These are phyloP conservation scores for Eragrostis nindensis DNA, from an alignment of 176 grass and related monocot genomes.

Conservation along the genomic window DNA sequence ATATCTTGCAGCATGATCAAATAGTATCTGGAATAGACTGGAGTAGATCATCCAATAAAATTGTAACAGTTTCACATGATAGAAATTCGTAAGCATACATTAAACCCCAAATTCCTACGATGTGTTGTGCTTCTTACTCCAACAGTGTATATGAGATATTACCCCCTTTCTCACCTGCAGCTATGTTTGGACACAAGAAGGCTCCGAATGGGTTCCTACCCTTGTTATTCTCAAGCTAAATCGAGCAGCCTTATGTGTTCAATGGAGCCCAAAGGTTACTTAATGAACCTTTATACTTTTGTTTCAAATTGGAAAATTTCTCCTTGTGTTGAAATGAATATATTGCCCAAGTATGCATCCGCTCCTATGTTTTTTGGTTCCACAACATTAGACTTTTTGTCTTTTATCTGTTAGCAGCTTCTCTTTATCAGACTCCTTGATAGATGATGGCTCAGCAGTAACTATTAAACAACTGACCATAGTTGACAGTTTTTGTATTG, in stretches of 20 bases:
- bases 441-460: constrained; percentile 14
- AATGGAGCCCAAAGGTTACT: constrained; percentile 90
- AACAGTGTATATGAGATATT: neutral
- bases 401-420: constrained; percentile 10
- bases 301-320: neutral
- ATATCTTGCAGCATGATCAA: constrained; percentile 84
- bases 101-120: neutral
- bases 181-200: constrained; percentile 99
- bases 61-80: constrained; percentile 98
- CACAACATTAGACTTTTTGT: neutral
- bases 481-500: neutral
- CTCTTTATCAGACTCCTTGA: neutral
- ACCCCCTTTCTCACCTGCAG: constrained; percentile 41
- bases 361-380: too few relatives aligned
- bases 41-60: constrained; percentile 88
- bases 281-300: constrained; percentile 5
- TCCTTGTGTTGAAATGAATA: constrained; percentile 8
- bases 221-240: constrained; percentile 99
- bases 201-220: constrained; percentile 91
- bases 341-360: too few relatives aligned
- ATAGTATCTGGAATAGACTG: constrained; percentile 97
- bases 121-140: neutral
- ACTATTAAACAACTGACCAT: neutral
- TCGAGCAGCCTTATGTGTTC: constrained; percentile 94
- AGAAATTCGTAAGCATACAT: constrained; percentile 86